Conservation (phyloP, 352 stramenopile species). For the Phytophthora foliorum region DNA sequence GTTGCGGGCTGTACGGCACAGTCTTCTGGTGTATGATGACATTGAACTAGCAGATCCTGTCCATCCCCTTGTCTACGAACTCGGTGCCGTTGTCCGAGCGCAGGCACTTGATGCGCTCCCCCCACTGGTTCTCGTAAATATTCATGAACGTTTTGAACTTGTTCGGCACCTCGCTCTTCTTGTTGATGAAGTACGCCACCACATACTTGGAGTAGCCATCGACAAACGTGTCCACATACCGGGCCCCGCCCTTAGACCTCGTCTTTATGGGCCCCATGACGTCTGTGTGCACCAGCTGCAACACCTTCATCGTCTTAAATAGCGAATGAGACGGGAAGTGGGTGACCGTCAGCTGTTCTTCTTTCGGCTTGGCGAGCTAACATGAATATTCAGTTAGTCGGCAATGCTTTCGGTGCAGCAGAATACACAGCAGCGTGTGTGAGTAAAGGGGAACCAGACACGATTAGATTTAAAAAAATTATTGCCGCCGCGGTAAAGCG, state of each 20-base stretch:
- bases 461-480: too few species aligned
- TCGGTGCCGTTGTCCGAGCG: conserved; percentile 42
- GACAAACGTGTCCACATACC: conserved; percentile 17
- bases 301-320: conserved; percentile 1
- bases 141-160: conserved; percentile 25
- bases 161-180: conserved; percentile 20
- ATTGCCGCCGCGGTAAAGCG: too few species aligned
- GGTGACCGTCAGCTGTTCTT: conserved; percentile 6
- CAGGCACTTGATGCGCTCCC: conserved; percentile 25
- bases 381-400: too few species aligned
- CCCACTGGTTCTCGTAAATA: too few species aligned
- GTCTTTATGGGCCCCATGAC: conserved; percentile 23
- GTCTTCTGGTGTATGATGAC: too few species aligned
- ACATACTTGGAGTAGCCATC: conserved; percentile 21
- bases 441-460: too few species aligned
- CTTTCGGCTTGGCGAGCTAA: too few species aligned
- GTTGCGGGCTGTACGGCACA: too few species aligned
- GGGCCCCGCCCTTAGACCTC: conserved; percentile 13
- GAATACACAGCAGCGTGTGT: too few species aligned
- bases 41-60: neutral
- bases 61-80: conserved; percentile 19
- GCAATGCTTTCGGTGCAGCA: too few species aligned
- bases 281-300: conserved; percentile 1
- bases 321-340: neutral
- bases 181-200: conserved; percentile 24